Evolutionary conservation across 345 rosid genomes (phyloP), one percentile per base, ranked within the genome.

Genomic region (Hypericum perforatum): DNA sequence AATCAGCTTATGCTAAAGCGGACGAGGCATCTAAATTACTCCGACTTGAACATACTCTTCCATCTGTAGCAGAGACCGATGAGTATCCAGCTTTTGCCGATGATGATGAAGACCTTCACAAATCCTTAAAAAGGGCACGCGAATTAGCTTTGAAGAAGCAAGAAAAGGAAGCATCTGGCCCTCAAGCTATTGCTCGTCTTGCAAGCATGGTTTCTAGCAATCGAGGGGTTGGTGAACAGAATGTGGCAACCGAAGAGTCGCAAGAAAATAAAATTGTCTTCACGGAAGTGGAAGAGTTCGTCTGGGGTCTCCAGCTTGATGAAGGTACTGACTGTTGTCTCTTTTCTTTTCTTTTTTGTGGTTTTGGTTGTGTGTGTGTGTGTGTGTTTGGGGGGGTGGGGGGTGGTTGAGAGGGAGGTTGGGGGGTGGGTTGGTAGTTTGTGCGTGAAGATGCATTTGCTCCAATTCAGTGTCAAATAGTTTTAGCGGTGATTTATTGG

Each of bases 201-300:
- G 85, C 86, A 43, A 15, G 82, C 37, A 32, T 82, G 9, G 60
- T 76, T 49, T 15, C 61, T 52, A 71, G 51, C 62, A 67, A 38
- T 60, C 81, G 78, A 62, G 48, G 58, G 37, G 66, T 64, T 37
- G 87, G 76, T 41, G 82, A 76, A 55, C 71, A 82, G 57, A 70
- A 65, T 57, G 52, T 64, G 38, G 22, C 63, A 11, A 65, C 49
- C 54, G 85, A 68, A 54, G 95, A 85, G 61, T 36, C 78, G 41
- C 81, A 82, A 69, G 97, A 92, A 72, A 79, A 79, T 75, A 85
- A 72, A 49, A 74, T 88, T 70, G 94, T 86, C 63, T 78, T 92
- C 60, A 85, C 97, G 10, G 95, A 92, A 78, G 79, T 92, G 85
- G 89, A 82, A 49, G 98, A 82, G 67, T 88, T 92, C 77, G 95